Evolutionary conservation across 768 basidiomycete genomes (phyloP).

Genomic region (Podaxis sp.): DNA sequence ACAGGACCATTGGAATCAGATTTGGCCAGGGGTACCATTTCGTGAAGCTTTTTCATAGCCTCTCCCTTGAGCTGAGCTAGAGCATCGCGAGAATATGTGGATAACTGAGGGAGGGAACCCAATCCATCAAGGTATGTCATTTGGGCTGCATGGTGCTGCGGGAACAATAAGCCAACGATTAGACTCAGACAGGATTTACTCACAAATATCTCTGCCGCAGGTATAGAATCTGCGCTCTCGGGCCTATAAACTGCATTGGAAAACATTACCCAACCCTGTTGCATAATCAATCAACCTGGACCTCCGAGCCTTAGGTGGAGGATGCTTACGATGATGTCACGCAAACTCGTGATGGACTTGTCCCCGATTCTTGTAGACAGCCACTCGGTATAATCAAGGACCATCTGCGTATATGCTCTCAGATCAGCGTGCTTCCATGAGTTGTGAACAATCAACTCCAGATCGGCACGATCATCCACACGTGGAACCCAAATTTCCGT

Average conservation of each 20-base stretch:
- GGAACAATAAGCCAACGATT: constrained; percentile 15
- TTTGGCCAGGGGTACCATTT: constrained; percentile 49
- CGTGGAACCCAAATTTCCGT: constrained; percentile 99
- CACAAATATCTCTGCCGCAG: constrained; percentile 65
- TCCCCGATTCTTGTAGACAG: constrained; percentile 62
- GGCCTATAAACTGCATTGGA: constrained; percentile 57
- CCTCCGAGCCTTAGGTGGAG: not conserved
- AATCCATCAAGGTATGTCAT: constrained; percentile 93
- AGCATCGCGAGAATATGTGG: constrained; percentile 59
- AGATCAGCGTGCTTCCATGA: constrained; percentile 65
- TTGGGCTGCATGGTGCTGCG: constrained; percentile 86
- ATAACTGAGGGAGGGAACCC: constrained; percentile 71
- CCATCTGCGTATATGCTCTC: constrained; percentile 49
- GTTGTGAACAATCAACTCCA: constrained; percentile 72
- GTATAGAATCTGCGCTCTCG: constrained; percentile 30
- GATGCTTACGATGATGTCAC: constrained; percentile 80
- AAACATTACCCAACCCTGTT: constrained; percentile 91
- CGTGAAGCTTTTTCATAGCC: constrained; percentile 52
- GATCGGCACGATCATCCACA: constrained; percentile 69
- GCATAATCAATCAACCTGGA: constrained; percentile 11
- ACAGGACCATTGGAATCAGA: constrained; percentile 24
- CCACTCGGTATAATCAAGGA: constrained; percentile 86
- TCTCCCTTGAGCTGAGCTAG: constrained; percentile 63
- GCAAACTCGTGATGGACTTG: constrained; percentile 66
- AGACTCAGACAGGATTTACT: constrained; percentile 23